phyloP scores from a whole-genome alignment of 306 rosid species.

The Malus asiatica region DNA sequence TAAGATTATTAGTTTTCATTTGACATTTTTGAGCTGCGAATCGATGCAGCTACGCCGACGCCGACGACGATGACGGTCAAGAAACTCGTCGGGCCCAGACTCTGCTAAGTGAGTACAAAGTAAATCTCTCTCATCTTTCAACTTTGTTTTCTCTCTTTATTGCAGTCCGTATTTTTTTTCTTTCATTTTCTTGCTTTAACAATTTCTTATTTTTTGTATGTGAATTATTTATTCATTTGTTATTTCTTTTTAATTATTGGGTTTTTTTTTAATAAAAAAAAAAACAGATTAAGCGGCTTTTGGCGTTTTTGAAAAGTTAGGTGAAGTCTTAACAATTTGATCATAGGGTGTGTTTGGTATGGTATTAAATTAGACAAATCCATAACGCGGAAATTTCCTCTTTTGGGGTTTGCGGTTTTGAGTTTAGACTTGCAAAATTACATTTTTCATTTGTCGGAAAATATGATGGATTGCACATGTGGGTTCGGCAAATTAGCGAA shows the following conservation, averaged over 20 bases:
- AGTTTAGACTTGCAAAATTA: neutral
- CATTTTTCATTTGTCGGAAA: neutral
- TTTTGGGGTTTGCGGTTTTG: neutral
- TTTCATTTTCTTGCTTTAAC: neutral
- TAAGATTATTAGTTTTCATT: neutral
- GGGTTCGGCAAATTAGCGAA: neutral
- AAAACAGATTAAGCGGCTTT: neutral
- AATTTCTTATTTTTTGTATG: neutral
- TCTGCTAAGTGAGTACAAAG: conserved; percentile 39
- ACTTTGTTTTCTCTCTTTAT: neutral
- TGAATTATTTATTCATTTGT: neutral
- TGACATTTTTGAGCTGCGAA: neutral
- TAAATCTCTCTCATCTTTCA: conserved; percentile 6
- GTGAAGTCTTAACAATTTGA: neutral
- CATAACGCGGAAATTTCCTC: neutral
- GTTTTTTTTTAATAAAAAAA: neutral
- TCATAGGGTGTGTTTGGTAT: neutral
- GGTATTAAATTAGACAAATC: neutral
- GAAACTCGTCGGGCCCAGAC: conserved; percentile 24
- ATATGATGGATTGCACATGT: neutral
- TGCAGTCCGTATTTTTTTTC: neutral
- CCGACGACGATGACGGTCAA: conserved; percentile 23
- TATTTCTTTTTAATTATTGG: neutral
- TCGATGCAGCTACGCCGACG: conserved; percentile 36
- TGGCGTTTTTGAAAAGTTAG: neutral